Evolutionary conservation across 2,329 filamentous ascomycete genomes (phyloP).

Genomic region (Stagonosporopsis tanaceti): DNA sequence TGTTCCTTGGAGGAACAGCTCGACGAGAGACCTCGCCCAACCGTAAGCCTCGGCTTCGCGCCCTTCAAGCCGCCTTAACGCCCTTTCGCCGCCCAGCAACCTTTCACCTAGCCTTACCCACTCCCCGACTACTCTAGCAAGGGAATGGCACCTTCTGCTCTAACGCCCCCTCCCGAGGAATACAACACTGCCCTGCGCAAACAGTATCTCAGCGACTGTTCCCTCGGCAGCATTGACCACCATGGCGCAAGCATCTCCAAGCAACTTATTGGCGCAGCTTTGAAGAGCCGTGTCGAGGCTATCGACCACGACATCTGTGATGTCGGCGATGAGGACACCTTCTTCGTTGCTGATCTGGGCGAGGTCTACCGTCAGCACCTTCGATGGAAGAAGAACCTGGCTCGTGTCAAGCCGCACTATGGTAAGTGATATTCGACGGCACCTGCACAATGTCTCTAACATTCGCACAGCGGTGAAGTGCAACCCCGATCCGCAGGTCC

Average conservation of each 20-base stretch:
- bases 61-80: constrained; percentile 96
- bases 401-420: constrained; percentile 94
- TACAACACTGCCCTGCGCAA: constrained; percentile 52
- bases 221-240: constrained; percentile 51
- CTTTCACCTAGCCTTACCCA: constrained; percentile 17
- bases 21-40: constrained; percentile 88
- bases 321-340: constrained; percentile 93
- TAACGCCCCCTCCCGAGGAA: constrained; percentile 55
- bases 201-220: constrained; percentile 38
- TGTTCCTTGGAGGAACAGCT: constrained; percentile 99
- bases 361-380: constrained; percentile 99
- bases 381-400: constrained; percentile 95
- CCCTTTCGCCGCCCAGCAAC: constrained; percentile 40
- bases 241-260: constrained; percentile 67
- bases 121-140: constrained; percentile 49
- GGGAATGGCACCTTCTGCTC: constrained; percentile 77
- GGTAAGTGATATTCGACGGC: constrained; percentile 63
- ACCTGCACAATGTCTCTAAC: constrained; percentile 33
- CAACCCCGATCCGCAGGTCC: constrained; percentile 90
- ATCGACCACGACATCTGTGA: constrained; percentile 90
- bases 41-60: constrained; percentile 87
- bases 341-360: constrained; percentile 97
- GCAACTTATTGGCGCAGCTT: constrained; percentile 83
- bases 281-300: constrained; percentile 82
- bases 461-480: constrained; percentile 84